phyloP scores from a whole-genome alignment of 179 eudicot genomes.

The Spergularia azorica region DNA sequence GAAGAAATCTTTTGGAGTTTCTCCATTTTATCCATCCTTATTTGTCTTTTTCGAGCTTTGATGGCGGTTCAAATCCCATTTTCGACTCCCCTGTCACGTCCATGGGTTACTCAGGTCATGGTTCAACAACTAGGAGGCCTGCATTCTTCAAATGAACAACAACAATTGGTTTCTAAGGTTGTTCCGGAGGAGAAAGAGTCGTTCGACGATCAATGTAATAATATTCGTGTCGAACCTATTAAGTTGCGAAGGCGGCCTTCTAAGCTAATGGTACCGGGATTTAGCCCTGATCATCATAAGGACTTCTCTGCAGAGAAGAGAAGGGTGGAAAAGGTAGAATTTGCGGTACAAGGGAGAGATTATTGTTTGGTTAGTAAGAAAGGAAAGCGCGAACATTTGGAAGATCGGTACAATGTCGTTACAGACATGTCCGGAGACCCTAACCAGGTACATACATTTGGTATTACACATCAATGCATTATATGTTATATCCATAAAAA shows the following conservation, averaged over 20 bases:
- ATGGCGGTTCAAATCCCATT: slow-evolving; percentile 20
- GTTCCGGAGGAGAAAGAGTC: slow-evolving; percentile 4
- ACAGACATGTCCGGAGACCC: slow-evolving; percentile 41
- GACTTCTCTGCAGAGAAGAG: slow-evolving; percentile 23
- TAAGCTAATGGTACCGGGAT: slow-evolving; percentile 42
- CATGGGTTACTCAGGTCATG: slow-evolving; percentile 24
- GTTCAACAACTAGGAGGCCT: slow-evolving; percentile 25
- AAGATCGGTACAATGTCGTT: slow-evolving; percentile 52
- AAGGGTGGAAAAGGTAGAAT: slow-evolving; percentile 33
- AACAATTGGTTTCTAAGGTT: slow-evolving; percentile 8
- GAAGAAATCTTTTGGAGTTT: slow-evolving; percentile 22
- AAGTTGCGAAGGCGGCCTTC: slow-evolving; percentile 44
- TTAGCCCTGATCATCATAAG: slow-evolving; percentile 13
- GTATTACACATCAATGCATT: not conserved
- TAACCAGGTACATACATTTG: slow-evolving; percentile 52
- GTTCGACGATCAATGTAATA: not conserved
- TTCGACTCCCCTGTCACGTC: slow-evolving; percentile 1
- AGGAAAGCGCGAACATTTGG: slow-evolving; percentile 50
- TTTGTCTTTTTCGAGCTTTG: slow-evolving; percentile 9
- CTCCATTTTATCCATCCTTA: slow-evolving; percentile 26
- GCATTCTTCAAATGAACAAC: not conserved
- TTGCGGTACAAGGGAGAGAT: slow-evolving; percentile 39
- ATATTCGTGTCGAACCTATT: slow-evolving; percentile 2
- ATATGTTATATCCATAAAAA: no score
- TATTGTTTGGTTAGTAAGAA: slow-evolving; percentile 47